Evolutionary conservation across 1,284 basidiomycete species (phyloP), one percentile per base, ranked within the genome.

Genomic region (Mycena citricolor): DNA sequence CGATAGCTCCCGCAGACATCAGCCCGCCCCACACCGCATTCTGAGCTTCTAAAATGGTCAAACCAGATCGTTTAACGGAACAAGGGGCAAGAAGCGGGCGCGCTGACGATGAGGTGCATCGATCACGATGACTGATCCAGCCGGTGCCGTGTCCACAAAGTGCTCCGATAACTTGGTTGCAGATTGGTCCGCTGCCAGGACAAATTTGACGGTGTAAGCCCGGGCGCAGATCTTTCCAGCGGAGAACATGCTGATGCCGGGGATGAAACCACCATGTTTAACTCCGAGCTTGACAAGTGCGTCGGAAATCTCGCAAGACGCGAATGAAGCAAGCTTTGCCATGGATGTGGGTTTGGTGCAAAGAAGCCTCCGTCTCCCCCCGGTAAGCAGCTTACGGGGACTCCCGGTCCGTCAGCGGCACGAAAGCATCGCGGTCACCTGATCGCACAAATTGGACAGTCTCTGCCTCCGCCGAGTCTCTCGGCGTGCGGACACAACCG

Each of bases 131-230:
- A 95, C 71, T 21, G 77, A 77, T 1, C 77, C 81, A 12, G 70
- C 59, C 7, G 85, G 76, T 4, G 81, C 82, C 13, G 81, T 83
- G 64, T 97, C 94, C 10, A 95, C 90, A 60, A 92, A 95, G 62
- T 97, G 94, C 25, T 75, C 66, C 0, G 76, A 65, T 1, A 84
- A 72, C 59, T 76, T 88, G 0, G 91, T 86, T 3, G 90, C 76
- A 11, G 69, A 60, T 17, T 64, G 72, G 57, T 92, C 78, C 0
- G 74, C 73, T 1, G 74, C 69, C 4, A 73, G 65, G 4, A 93
- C 90, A 83, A 97, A 92, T 68, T 86, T 76, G 39, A 97, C 93
- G 1, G 94, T 97, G 60, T 90, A 97, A 0, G 91, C 94, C 11
- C 86, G 88, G 0, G 87, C 91, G 52, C 86, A 78, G 47, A 84